Conservation (phyloP, 1,284 basidiomycete genomes). For the Rhodotorula sp. region DNA sequence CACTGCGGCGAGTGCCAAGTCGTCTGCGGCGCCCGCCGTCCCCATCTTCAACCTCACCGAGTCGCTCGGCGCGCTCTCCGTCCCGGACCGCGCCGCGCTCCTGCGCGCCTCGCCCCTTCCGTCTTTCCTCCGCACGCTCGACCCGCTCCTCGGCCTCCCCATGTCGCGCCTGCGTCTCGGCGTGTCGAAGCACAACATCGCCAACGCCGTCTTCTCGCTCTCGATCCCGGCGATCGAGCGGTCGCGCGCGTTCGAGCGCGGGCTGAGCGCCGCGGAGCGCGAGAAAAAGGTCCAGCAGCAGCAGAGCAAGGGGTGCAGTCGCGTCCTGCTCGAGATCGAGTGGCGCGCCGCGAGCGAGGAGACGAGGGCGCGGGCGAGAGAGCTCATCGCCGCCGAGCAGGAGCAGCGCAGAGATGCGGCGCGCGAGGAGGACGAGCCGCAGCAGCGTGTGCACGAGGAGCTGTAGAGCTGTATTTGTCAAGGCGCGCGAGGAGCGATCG, state of each 20-base stretch:
- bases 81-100: neutral
- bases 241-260: neutral
- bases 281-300: neutral
- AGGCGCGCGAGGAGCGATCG: no score
- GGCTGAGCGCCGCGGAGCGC: no score
- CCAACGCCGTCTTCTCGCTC: constrained; percentile 2
- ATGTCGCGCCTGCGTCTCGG: neutral
- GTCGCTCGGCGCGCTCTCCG: no score
- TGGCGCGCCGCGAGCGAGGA: neutral
- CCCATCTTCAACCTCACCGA: neutral
- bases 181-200: constrained; percentile 5
- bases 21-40: neutral
- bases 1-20: neutral
- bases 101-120: constrained; percentile 12
- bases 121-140: neutral
- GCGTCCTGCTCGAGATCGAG: neutral
- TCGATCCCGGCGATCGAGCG: neutral
- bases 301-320: neutral
- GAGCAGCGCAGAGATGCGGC: neutral
- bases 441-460: neutral
- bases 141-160: constrained; percentile 1
- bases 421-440: neutral
- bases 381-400: no score
- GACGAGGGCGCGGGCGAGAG: neutral
- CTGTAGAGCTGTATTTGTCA: neutral